Evolutionary conservation across 1,284 basidiomycete genomes (phyloP), one percentile per base, ranked within the genome.

Genomic region (Cutaneotrichosporon cavernicola): DNA sequence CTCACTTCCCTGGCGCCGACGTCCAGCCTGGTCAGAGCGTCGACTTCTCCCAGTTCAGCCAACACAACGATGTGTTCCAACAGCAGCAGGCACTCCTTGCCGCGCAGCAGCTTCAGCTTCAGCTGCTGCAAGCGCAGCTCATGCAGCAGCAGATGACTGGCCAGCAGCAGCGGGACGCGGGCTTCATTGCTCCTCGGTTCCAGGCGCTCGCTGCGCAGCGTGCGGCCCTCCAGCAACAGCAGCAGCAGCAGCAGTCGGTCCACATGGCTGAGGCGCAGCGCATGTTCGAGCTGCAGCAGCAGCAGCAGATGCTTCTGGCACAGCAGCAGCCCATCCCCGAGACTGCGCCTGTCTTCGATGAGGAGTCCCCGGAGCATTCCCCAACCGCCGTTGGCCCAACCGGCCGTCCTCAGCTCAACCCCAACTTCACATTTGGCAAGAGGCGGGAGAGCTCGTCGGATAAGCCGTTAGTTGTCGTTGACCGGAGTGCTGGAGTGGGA

Each of bases 351-450:
- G 75, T 79, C 16, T 80, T 79, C 53, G 78, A 78, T 63, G 78
- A 77, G 63, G 77, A 77, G 46, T 75, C 74, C 30, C 73, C 74
- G 2, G 76, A 77, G 63, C 63, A 66, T 47, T 65, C 68, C 40
- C 65, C 71, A 18, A 43, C 49, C 18, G 61, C 69, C 16, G 59
- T 90, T 49, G 89, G 90, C n/a, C 88, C 90, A 5, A 86, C 88
- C 36, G 90, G 91, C 49, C 87, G 92, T 64, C 92, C 92, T 36
- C 91, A 94, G 76, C 86, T 96, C 60, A 91, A 91, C 18, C 92
- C 92, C 13, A 84, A 85, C 49, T 95, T 95, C 81, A 91, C 89
- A 83, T 95, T 95, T 77, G 92, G 92, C 58, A 86, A 69, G 86
- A 72, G 72, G 59, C 68, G 69, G 53, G 66, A 65, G 52, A 63